Base-by-base conservation (phyloP, 495 filamentous ascomycete genomes). In the Rostrohypoxylon terebratum region DNA sequence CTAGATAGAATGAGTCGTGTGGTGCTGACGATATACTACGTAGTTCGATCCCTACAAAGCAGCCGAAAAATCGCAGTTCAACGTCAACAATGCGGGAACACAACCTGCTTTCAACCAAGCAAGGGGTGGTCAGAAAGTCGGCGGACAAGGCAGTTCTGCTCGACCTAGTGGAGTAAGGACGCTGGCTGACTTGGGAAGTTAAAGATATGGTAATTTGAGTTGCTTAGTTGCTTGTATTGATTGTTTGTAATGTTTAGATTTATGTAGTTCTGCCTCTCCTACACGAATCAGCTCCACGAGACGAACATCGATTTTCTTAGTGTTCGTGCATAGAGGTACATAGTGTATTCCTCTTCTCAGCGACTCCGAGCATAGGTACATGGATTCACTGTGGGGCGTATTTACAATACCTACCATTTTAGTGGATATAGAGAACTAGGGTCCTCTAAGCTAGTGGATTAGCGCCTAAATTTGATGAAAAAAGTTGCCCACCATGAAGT, bases 11-110 rank as follows among this genome's bases (percentile, higher is more conserved):
- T 34, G n/a, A 28, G 16, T 38, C n/a, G 54, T 23, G 20, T 28
- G 11, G 20, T 61, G 16, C 48, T 73, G 53, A 73, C 48, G 45
- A 58, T 36, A 51, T 36, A 31, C 2, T 36, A 21, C 20, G 4
- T 72, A 91, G 88, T 80, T 92, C 51, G 90, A 93, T 68, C 84
- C 90, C 1, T 91, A 92, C 80, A 81, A 81, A 60, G 83, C 90
- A 9, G 91, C 90, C 0, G 85, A 90, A 75, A 82, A 81, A 25
- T 92, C 89, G 1, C 74, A 80, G 18, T 93, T 91, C 79, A 93
- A 92, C 69, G 79, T 88, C 45, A 78, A 82, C 18, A 81, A 77
- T 28, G 77, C 78, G 2, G 73, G 72, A 13, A 61, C 75, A 11
- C 64, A 68, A 25, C 68, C 75, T 6, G 13, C 58, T 16, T 68